Conservation (phyloP, 768 basidiomycete genomes). For the Tricholoma matsutake region DNA sequence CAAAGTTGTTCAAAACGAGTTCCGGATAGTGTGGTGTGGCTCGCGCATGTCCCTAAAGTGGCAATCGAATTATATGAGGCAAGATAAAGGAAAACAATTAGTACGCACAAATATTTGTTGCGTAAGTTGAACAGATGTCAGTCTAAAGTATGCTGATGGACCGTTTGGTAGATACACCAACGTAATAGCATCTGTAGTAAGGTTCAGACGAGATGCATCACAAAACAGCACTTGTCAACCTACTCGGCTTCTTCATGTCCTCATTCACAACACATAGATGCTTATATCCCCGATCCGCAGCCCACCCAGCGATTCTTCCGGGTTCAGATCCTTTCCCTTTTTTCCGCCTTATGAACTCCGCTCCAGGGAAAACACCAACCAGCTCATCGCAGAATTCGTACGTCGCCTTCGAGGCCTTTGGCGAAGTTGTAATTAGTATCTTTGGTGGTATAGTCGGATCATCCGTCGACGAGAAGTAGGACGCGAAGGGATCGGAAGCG, state of each 20-base stretch:
- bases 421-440: constrained; percentile 87
- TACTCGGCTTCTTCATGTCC: constrained; percentile 91
- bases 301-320: constrained; percentile 91
- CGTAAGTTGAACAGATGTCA: constrained; percentile 84
- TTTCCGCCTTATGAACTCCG: constrained; percentile 82
- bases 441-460: constrained; percentile 78
- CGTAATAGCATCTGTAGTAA: constrained; percentile 79
- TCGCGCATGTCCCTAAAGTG: constrained; percentile 80
- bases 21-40: constrained; percentile 94
- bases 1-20: constrained; percentile 91
- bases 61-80: background rate
- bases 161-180: constrained; percentile 87
- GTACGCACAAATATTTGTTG: constrained; percentile 76
- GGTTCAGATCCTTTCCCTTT: constrained; percentile 90
- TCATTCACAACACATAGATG: constrained; percentile 94
- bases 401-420: constrained; percentile 82
- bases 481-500: constrained; percentile 71
- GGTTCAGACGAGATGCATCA: constrained; percentile 1
- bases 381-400: constrained; percentile 94
- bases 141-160: constrained; percentile 93
- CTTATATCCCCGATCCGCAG: constrained; percentile 81
- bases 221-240: constrained; percentile 28
- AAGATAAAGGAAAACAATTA: background rate
- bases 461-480: constrained; percentile 66
- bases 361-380: constrained; percentile 85